Conservation (phyloP, 169 alveolate species). For the Eimeria sp. region DNA sequence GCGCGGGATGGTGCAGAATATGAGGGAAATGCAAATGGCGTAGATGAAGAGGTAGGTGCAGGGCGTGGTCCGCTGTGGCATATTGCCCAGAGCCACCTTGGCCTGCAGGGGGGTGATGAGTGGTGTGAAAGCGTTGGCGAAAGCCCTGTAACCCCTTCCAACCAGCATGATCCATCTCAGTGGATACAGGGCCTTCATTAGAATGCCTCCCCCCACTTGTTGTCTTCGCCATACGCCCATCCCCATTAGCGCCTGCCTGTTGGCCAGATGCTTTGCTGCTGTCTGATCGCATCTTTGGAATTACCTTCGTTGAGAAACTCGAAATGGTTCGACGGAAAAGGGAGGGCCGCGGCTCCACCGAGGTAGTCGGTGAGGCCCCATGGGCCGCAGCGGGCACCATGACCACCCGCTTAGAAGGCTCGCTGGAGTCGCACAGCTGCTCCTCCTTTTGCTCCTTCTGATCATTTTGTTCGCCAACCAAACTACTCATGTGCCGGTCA, state of each 20-base stretch:
- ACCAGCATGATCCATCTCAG: slow-evolving; percentile 6
- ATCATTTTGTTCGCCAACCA: slow-evolving; percentile 5
- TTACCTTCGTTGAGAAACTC: slow-evolving; percentile 20
- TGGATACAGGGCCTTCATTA: not conserved
- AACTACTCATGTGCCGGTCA: slow-evolving; percentile 6
- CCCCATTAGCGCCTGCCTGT: not conserved
- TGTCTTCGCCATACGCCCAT: slow-evolving; percentile 1
- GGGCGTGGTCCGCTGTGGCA: not conserved
- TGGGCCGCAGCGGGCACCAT: slow-evolving; percentile 25
- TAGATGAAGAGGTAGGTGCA: slow-evolving; percentile 20
- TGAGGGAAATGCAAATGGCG: slow-evolving; percentile 51
- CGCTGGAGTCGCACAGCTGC: slow-evolving; percentile 1
- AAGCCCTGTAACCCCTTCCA: slow-evolving; percentile 22
- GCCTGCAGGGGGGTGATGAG: not conserved
- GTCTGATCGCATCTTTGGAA: slow-evolving; percentile 24
- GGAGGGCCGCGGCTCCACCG: slow-evolving; percentile 59
- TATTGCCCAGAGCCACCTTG: not conserved
- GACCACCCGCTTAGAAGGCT: not conserved
- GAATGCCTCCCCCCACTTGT: not conserved
- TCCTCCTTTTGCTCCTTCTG: slow-evolving; percentile 4
- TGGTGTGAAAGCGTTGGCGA: slow-evolving; percentile 15
- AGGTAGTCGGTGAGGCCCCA: slow-evolving; percentile 40
- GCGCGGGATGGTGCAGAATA: slow-evolving; percentile 31
- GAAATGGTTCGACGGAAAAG: slow-evolving; percentile 36
- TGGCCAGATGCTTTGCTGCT: slow-evolving; percentile 5